These are phyloP conservation scores for Entoloma clypeatum DNA, from an alignment of 1,284 basidiomycete genomes.

Conservation along the genomic window DNA sequence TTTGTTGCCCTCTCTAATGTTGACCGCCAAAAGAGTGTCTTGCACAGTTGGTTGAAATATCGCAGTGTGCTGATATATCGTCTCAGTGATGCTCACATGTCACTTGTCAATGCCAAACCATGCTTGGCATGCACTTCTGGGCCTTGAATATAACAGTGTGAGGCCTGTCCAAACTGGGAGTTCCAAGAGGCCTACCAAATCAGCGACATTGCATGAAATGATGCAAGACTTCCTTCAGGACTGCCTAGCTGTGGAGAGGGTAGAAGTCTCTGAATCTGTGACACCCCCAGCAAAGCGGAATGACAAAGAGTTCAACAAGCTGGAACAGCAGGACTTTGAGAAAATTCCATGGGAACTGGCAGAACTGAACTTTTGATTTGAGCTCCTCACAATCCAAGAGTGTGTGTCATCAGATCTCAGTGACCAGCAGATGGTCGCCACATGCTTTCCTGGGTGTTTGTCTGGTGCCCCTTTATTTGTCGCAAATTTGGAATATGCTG, in stretches of 20 bases:
- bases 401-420: background rate
- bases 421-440: background rate
- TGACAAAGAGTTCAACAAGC: background rate
- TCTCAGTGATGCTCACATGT: background rate
- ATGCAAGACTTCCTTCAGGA: slow-evolving; percentile 2
- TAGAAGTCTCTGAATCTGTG: background rate
- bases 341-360: background rate
- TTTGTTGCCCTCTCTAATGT: background rate
- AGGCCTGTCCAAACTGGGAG: background rate
- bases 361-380: background rate
- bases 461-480: background rate
- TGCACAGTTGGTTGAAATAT: slow-evolving; percentile 3
- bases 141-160: background rate
- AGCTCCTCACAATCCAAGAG: background rate
- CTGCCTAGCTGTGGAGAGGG: background rate
- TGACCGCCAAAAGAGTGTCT: background rate
- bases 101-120: background rate
- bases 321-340: background rate
- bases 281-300: background rate
- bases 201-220: background rate
- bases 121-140: slow-evolving; percentile 1
- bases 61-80: background rate
- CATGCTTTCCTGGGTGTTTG: background rate
- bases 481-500: background rate
- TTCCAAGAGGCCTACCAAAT: background rate